Evolutionary conservation across 345 rosid genomes (phyloP), one percentile per base, ranked within the genome.

Genomic region (rapeseed (Brassica napus)): DNA sequence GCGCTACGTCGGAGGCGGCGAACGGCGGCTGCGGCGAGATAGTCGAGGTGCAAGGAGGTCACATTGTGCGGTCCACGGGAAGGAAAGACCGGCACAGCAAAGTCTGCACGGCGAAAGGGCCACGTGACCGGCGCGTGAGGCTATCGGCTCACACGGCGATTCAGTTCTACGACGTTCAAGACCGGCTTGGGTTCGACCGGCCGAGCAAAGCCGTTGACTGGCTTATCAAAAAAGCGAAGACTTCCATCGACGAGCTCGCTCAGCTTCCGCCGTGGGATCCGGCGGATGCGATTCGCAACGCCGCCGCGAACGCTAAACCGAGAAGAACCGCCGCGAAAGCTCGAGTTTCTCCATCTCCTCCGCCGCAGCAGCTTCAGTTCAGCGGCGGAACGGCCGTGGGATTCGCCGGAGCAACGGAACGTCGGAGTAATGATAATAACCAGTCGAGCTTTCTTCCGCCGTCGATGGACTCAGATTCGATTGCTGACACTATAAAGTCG

Each of bases 171-270:
- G 98, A 94, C 73, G 97, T 94, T 9, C 98, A 94, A 82, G 98
- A 94, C 83, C 88, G 98, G 14, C 94, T 94, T 21, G 98, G 98
- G 60, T 90, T 86, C 74, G 98, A 94, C 86, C 91, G 98, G 1
- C 98, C 98, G 15, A 94, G 97, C 74, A 92, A 94, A 73, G 98
- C 97, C 31, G 97, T 94, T n/a, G 98, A 92, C 82, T 94, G 98
- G 98, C 93, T 92, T 63, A 94, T 94, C 73, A 89, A 86, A 76
- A 94, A 94, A 75, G 98, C 98, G 39, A 94, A 90, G 69, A 8
- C 89, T 3, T 85, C 98, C 82, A 94, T 94, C 31, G 97, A 94
- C 68, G 89, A 94, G 82, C 98, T 94, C 32, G 97, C 86, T 8
- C 86, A 89, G 87, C 94, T 92, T 21, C 97, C 98, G 26, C 89